A percentile compares a stretch with the other conserved stretches of the same genome.
Evolutionary conservation across 148 eudicot species (phyloP).

Genomic region (Cornus kousa): DNA sequence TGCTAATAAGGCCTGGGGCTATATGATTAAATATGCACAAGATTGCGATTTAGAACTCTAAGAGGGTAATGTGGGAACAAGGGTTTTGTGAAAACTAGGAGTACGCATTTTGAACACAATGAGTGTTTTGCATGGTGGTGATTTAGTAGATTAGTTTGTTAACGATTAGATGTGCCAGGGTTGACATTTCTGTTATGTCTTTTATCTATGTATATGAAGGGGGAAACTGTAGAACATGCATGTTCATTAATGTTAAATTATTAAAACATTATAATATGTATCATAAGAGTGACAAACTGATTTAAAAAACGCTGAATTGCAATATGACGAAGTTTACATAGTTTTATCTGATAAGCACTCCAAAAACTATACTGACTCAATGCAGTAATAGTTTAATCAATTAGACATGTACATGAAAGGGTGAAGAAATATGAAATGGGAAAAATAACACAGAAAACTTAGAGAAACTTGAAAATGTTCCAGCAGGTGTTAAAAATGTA

Average conservation of each 20-base stretch:
- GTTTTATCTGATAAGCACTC: background rate
- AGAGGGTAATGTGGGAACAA: background rate
- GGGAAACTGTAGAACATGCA: background rate
- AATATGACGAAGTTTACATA: background rate
- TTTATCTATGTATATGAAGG: background rate
- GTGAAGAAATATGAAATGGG: background rate
- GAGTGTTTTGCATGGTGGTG: background rate
- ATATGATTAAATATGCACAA: background rate
- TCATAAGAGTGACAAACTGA: background rate
- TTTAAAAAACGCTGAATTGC: background rate
- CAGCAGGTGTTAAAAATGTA: background rate
- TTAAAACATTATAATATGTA: background rate
- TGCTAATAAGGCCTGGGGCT: background rate
- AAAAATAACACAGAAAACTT: background rate
- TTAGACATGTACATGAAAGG: background rate
- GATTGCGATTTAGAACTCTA: background rate
- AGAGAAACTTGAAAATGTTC: background rate
- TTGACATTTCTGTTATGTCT: background rate
- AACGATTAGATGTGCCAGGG: background rate
- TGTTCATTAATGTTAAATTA: too few relatives aligned
- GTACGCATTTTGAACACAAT: background rate
- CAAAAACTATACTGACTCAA: background rate
- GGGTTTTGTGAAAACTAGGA: background rate
- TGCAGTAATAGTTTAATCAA: background rate
- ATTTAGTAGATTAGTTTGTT: background rate